phyloP scores from a whole-genome alignment of 176 grass and related monocot species.

The Urochloa ruziziensis region DNA sequence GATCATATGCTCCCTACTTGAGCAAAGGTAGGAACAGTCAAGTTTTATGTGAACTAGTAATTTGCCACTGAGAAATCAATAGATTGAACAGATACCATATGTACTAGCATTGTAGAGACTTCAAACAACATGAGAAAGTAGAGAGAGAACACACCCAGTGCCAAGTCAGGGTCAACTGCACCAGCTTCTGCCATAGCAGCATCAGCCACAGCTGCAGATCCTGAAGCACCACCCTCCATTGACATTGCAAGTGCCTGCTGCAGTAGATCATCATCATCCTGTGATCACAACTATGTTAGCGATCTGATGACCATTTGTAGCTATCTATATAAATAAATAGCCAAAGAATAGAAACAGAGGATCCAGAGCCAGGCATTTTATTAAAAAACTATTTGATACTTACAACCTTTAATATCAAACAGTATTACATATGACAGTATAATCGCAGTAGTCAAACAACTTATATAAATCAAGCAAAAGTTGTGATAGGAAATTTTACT shows the following conservation, averaged over 20 bases:
- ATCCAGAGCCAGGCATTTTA: not conserved
- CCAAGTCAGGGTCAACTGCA: slow-evolving; percentile 75
- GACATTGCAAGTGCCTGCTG: slow-evolving; percentile 94
- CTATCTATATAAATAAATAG: slow-evolving; percentile 21
- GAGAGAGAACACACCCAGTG: slow-evolving; percentile 58
- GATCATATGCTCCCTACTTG: not conserved
- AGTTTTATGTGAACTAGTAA: not conserved
- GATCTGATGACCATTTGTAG: not conserved
- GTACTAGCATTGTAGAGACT: not conserved
- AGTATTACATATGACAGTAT: not conserved
- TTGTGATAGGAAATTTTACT: not conserved
- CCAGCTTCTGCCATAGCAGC: slow-evolving; percentile 63
- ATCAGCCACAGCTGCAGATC: slow-evolving; percentile 46
- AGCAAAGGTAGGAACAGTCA: not conserved
- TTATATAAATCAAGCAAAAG: not conserved
- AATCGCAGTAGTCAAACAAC: not conserved
- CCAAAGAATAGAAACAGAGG: slow-evolving; percentile 1
- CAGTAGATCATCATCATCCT: slow-evolving; percentile 81
- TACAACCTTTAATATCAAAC: not conserved
- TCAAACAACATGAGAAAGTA: not conserved
- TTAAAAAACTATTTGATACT: slow-evolving; percentile 8
- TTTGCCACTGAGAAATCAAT: not conserved
- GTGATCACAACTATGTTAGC: slow-evolving; percentile 34
- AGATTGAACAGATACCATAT: not conserved
- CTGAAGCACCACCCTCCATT: slow-evolving; percentile 66